Evolutionary conservation across 2,329 filamentous ascomycete genomes (phyloP).

Genomic region (Pochonia chlamydosporia): DNA sequence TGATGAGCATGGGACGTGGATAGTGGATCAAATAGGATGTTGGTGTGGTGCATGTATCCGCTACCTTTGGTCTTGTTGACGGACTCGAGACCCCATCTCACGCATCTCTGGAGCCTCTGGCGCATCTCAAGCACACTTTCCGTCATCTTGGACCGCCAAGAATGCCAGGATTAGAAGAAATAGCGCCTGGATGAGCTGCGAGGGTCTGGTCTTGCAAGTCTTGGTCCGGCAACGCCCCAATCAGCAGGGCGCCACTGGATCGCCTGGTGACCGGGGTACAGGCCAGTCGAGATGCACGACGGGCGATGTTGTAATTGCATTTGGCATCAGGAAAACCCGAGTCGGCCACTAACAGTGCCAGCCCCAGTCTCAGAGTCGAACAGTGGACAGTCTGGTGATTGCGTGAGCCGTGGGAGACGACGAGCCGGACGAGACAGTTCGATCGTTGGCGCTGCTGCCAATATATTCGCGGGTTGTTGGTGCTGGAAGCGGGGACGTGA

Average conservation of each 20-base stretch:
- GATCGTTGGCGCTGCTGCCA: no score
- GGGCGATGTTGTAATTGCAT: constrained; percentile 4
- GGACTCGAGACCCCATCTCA: neutral
- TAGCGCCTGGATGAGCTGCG: neutral
- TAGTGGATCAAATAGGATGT: constrained; percentile 1
- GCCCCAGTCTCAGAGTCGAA: constrained; percentile 1
- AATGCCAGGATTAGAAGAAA: neutral
- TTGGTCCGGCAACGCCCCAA: constrained; percentile 1
- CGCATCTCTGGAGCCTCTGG: neutral
- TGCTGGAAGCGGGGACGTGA: no score
- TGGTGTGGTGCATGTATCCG: neutral
- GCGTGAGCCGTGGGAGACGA: neutral
- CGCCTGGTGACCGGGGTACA: constrained; percentile 7
- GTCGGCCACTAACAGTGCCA: constrained; percentile 1
- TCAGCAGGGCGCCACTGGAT: constrained; percentile 8
- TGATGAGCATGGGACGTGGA: constrained; percentile 2
- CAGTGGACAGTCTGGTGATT: neutral
- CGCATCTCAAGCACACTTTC: neutral
- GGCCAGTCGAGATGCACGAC: constrained; percentile 1
- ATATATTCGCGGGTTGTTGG: no score
- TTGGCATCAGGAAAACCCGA: constrained; percentile 6
- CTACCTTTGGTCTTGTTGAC: no score
- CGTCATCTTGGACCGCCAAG: neutral
- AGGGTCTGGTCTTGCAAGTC: neutral
- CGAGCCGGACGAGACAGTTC: no score